Evolutionary conservation across 176 grass and related monocot genomes (phyloP).

Genomic region (Carex scoparia): DNA sequence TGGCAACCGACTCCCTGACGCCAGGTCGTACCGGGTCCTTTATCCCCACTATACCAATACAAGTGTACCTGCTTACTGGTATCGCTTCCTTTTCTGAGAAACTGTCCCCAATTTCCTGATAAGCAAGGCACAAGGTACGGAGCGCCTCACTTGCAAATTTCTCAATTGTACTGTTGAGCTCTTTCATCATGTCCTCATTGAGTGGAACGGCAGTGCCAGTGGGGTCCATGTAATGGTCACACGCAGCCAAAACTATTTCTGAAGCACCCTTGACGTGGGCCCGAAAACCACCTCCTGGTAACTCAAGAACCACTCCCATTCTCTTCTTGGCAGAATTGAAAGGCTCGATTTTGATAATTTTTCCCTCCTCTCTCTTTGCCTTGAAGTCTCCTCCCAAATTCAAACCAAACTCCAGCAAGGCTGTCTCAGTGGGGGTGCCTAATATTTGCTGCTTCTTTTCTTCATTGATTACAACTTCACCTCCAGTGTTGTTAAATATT

Average conservation of each 20-base stretch:
- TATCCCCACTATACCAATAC: constrained; percentile 88
- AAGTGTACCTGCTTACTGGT: constrained; percentile 67
- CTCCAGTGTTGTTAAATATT: constrained; percentile 93
- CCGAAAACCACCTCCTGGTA: constrained; percentile 54
- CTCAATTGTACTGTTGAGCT: constrained; percentile 69
- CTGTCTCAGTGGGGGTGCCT: constrained; percentile 83
- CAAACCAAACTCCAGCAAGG: constrained; percentile 86
- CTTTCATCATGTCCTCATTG: constrained; percentile 45
- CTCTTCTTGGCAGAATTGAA: constrained; percentile 96
- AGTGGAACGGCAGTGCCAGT: constrained; percentile 48
- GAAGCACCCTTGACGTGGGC: constrained; percentile 89
- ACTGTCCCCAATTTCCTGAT: constrained; percentile 64
- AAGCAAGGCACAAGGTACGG: constrained; percentile 83
- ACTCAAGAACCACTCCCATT: constrained; percentile 78
- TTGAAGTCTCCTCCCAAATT: constrained; percentile 85
- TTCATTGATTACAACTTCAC: constrained; percentile 77
- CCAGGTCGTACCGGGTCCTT: constrained; percentile 94
- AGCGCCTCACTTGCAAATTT: constrained; percentile 86
- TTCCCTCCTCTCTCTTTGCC: constrained; percentile 50
- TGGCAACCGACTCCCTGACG: constrained; percentile 91
- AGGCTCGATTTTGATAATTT: constrained; percentile 85
- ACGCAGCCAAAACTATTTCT: constrained; percentile 88
- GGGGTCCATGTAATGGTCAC: constrained; percentile 63
- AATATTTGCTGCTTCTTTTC: constrained; percentile 62
- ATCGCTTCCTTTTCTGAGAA: constrained; percentile 48